Conservation (phyloP, 371 early-diverging fungal genomes). For the Amoeboaphelidium protococcarum region DNA sequence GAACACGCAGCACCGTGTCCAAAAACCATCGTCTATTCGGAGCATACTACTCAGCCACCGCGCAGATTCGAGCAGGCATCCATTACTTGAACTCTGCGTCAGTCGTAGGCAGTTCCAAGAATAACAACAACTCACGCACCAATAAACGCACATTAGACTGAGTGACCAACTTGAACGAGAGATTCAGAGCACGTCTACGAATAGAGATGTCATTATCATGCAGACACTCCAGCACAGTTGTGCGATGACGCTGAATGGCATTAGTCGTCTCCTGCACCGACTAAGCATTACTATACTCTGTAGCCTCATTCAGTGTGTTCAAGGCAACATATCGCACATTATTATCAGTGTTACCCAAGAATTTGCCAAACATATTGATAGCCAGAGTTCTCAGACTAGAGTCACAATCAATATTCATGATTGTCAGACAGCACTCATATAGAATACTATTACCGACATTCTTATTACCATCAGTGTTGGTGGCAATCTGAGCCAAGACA, state of each 20-base stretch:
- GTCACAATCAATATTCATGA: slow-evolving; percentile 80
- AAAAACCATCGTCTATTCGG: slow-evolving; percentile 83
- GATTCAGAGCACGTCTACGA: slow-evolving; percentile 78
- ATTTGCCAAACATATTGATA: slow-evolving; percentile 84
- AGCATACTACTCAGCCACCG: slow-evolving; percentile 51
- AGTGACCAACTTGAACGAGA: slow-evolving; percentile 80
- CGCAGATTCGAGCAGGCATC: slow-evolving; percentile 63
- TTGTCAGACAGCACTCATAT: slow-evolving; percentile 84
- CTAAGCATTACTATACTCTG: not conserved
- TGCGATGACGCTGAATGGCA: slow-evolving; percentile 87
- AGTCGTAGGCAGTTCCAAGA: slow-evolving; percentile 68
- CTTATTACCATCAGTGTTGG: slow-evolving; percentile 72
- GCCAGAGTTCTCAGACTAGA: slow-evolving; percentile 71
- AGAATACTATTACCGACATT: slow-evolving; percentile 90
- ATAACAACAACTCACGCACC: slow-evolving; percentile 66
- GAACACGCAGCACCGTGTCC: slow-evolving; percentile 69
- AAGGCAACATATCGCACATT: slow-evolving; percentile 74
- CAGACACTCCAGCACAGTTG: slow-evolving; percentile 80
- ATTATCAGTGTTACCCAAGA: slow-evolving; percentile 78
- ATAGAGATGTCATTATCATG: slow-evolving; percentile 86
- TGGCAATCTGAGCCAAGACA: slow-evolving; percentile 82
- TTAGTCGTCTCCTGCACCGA: too few species aligned
- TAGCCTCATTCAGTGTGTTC: slow-evolving; percentile 61
- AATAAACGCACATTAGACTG: slow-evolving; percentile 71
- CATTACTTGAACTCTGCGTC: slow-evolving; percentile 68